Evolutionary conservation across 1,284 basidiomycete genomes (phyloP), one percentile per base, ranked within the genome.

Genomic region (Ustilago hordei): DNA sequence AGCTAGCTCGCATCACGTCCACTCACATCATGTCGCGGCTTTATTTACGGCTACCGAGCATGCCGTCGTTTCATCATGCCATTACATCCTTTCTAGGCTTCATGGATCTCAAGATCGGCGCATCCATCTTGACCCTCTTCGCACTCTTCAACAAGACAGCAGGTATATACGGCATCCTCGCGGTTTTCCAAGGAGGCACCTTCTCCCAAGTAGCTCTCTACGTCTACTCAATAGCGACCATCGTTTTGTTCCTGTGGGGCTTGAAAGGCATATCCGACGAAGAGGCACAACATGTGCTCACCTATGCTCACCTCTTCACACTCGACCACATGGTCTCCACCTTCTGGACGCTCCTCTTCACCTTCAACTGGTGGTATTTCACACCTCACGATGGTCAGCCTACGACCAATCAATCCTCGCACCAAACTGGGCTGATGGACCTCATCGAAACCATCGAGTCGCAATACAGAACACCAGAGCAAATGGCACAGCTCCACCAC

Each of bases 61-160:
- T 77, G 62, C 77, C 76, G 48, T 76, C 75, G 36, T 72, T 82
- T 31, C 81, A 81, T 52, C 67, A 70, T 64, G 62, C 75, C 55
- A 72, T 85, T 62, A 80, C 78, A 5, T 84, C 84, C 13, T 86
- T 86, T 60, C 62, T 84, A 19, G 80, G 81, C 2, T 77, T 86
- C 38, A 76, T 86, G 69, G 84, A 86, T 45, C 81, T 86, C 70
- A 85, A 85, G 75, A 65, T 83, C 36, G 84, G 84, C 19, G 73
- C 75, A n/a, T 79, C 81, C 55, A 82, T 86, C 54, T 57, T 86
- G 34, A 84, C 84, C 2, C 71, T 86, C 0, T 86, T 86, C 52
- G 83, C 83, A 1, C 89, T 97, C 60, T 90, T 99, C 80, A 98
- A 99, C 90, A 99, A 99, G 88, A 95, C 95, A 60, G 96, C 96